A percentile compares a stretch with the other conserved stretches of the same genome.
phyloP scores from a whole-genome alignment of 768 basidiomycete species.

The Austroboletus festivus region DNA sequence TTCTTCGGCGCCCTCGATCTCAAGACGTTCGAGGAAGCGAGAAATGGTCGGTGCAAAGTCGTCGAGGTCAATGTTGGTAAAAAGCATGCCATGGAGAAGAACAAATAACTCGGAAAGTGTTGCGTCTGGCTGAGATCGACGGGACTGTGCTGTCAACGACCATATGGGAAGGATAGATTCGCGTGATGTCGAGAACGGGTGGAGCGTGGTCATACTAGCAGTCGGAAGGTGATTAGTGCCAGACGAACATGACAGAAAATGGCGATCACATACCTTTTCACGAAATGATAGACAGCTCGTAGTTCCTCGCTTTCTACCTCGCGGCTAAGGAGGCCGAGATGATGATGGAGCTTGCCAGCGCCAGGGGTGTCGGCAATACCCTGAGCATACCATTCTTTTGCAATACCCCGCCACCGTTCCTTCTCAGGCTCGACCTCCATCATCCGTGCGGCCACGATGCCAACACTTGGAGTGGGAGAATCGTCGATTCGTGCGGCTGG shows the following conservation, averaged over 20 bases:
- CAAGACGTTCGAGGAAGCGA: constrained; percentile 82
- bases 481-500: constrained; percentile 59
- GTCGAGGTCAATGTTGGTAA: constrained; percentile 92
- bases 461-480: constrained; percentile 74
- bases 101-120: constrained; percentile 78
- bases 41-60: constrained; percentile 80
- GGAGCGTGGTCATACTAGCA: constrained; percentile 82
- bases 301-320: constrained; percentile 83
- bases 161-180: constrained; percentile 91
- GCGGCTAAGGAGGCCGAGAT: constrained; percentile 82
- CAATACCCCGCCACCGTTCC: constrained; percentile 87
- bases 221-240: constrained; percentile 8
- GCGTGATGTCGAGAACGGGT: constrained; percentile 83
- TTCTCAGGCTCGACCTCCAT: constrained; percentile 89
- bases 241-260: not conserved
- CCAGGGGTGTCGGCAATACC: constrained; percentile 89
- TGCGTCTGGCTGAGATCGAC: constrained; percentile 75
- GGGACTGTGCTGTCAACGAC: constrained; percentile 60
- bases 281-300: constrained; percentile 87
- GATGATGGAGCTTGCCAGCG: constrained; percentile 92
- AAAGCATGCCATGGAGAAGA: constrained; percentile 93
- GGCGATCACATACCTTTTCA: constrained; percentile 76
- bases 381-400: constrained; percentile 88
- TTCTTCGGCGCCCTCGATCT: constrained; percentile 76
- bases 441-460: constrained; percentile 74